Evolutionary conservation across 352 stramenopile genomes (phyloP).

Genomic region (Phytophthora vignae): DNA sequence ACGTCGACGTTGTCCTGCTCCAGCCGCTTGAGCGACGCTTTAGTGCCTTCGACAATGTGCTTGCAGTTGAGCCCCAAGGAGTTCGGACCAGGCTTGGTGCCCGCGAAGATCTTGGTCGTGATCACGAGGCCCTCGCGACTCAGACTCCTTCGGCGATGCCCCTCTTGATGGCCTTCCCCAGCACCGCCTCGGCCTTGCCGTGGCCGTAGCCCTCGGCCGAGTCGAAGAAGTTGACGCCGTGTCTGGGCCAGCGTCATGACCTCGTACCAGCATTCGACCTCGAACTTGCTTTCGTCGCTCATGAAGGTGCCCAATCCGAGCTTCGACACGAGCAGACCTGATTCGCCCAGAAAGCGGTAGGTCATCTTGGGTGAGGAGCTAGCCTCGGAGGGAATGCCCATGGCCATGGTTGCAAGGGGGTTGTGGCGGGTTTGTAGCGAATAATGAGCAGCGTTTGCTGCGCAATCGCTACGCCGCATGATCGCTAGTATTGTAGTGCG

Average conservation of each 20-base stretch:
- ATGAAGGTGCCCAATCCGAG: slow-evolving; percentile 50
- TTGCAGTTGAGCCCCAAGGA: slow-evolving; percentile 21
- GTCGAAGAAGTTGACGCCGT: slow-evolving; percentile 28
- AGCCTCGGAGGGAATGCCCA: background rate
- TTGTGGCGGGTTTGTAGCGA: background rate
- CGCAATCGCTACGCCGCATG: background rate
- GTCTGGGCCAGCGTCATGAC: slow-evolving; percentile 8
- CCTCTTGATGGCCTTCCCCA: slow-evolving; percentile 14
- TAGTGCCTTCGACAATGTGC: slow-evolving; percentile 30
- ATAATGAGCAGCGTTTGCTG: no score
- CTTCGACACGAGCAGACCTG: slow-evolving; percentile 49
- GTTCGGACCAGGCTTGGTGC: slow-evolving; percentile 12
- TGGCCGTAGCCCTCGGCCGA: slow-evolving; percentile 11
- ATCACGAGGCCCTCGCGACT: slow-evolving; percentile 28
- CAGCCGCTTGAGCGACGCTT: slow-evolving; percentile 29
- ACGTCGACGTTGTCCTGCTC: slow-evolving; percentile 36
- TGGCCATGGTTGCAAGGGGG: background rate
- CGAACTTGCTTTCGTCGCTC: slow-evolving; percentile 7
- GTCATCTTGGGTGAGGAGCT: slow-evolving; percentile 41
- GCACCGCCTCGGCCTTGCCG: background rate
- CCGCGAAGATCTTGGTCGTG: slow-evolving; percentile 48
- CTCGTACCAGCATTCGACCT: slow-evolving; percentile 18
- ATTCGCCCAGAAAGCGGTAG: slow-evolving; percentile 55
- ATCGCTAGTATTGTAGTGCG: no score
- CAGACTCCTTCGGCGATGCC: slow-evolving; percentile 12